Conservation (phyloP, 441 rosid species). For the Daphne laureola region DNA sequence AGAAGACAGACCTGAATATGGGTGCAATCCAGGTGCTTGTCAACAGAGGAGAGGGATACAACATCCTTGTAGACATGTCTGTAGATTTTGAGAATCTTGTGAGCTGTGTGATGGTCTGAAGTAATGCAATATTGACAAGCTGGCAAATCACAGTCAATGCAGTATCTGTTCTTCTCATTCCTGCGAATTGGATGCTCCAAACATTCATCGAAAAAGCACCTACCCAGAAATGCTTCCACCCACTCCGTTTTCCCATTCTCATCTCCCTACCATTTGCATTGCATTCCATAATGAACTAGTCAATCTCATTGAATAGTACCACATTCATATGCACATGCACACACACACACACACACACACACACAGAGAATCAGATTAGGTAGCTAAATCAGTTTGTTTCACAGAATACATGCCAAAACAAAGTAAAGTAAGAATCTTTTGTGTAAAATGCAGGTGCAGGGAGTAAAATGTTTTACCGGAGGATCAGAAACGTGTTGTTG, state of each 20-base stretch:
- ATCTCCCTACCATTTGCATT: background rate
- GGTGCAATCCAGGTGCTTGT: constrained; percentile 29
- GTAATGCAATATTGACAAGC: constrained; percentile 36
- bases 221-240: constrained; percentile 21
- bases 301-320: too few relatives aligned
- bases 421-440: too few relatives aligned
- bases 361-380: too few relatives aligned
- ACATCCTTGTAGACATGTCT: constrained; percentile 38
- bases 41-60: constrained; percentile 29
- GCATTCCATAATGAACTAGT: too few relatives aligned
- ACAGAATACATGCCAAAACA: too few relatives aligned
- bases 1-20: constrained; percentile 23
- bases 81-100: constrained; percentile 31
- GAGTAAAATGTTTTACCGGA: too few relatives aligned
- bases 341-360: too few relatives aligned
- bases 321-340: too few relatives aligned
- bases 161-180: constrained; percentile 32
- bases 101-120: constrained; percentile 23
- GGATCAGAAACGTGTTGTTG: too few relatives aligned
- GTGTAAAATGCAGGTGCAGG: too few relatives aligned
- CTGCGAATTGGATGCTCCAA: constrained; percentile 25
- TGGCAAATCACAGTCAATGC: constrained; percentile 25
- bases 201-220: constrained; percentile 28
- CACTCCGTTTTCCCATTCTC: constrained; percentile 17
- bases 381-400: too few relatives aligned